Base-by-base conservation (phyloP, 306 rosid species). In the Vigna angularis region DNA sequence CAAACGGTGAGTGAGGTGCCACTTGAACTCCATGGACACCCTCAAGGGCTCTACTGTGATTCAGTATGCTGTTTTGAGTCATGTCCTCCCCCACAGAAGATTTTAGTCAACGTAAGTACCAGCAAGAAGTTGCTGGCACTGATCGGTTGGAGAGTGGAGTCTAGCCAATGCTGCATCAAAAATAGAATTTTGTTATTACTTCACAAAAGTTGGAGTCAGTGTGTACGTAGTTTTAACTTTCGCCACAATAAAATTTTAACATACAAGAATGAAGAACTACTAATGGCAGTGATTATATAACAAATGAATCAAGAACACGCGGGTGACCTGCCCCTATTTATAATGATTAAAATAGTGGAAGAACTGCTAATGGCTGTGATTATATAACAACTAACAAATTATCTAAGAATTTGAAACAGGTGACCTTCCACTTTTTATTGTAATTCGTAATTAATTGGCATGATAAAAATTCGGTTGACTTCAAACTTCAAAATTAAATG, bases 1-100 rank as follows among this genome's bases (percentile, higher is more conserved):
- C 70, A 66, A 91, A 89, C 30, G 88, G 90, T 3, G 97, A 88
- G 83, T 71, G 82, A 76, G 97, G 79, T 67, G 72, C 87, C 50
- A 91, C 87, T 22, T 73, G 90, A 63, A 95, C 90, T 70, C 98
- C 98, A 78, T 87, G 97, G 78, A 95, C 74, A 55, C 93, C 93
- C 77, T 91, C 83, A 47, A 95, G 97, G 83, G 89, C 85, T 85
- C 85, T 83, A 80, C 86, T 81, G 44, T 69, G 70, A 44, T 65
- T 81, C 78, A 70, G 62, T 66, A 61, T 78, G 51, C 70, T 82
- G 40, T 78, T 78, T 77, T 83, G 88, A 85, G 78, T 73, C 97
- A 89, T 94, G 73, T 83, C 45, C 47, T 20, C 72, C 49, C 49
- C 77, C 68, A 81, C 13, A 70, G 68, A 50, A 68, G 66, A 62